Base-by-base conservation (phyloP, 257 asterid genomes). In the Marsdenia floribunda region DNA sequence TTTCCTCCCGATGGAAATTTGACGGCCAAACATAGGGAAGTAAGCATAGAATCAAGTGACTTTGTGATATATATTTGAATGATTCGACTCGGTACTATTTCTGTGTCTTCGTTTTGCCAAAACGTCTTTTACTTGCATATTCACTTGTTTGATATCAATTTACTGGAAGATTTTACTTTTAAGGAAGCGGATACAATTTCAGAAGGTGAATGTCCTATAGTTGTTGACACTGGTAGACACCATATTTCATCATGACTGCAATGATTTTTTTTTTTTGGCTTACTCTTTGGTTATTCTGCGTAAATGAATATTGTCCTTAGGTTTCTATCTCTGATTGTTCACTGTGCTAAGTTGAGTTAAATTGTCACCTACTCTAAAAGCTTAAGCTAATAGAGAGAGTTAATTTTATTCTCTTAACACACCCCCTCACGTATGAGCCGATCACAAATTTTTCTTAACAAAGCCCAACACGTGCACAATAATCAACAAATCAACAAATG, bases 21-120 rank as follows among this genome's bases (percentile, higher is more conserved):
- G 54, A 82, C 53, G 77, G 85, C 81, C 54, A 81, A 79, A 69
- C 86, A 81, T 70, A 71, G 86, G 75, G 82, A 86, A 72, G 90
- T 83, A 81, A 75, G 85, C 60, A n/a, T 9, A 4, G 12, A 46
- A 22, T 35, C 47, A 42, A 42, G 35, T 6, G 4, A 63, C 26
- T 37, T 49, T 2, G 22, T 24, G 42, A 6, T 15, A 22, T 3
- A 6, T 15, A 22, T 3, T 53, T 54, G 33, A 54, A 53, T 35
- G 0, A 21, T 50, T 10, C 21, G 24, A 6, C 24, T 18, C 22
- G 9, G n/a, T 5, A 52, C 24, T 53, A 53, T 21, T 53, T 10
- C 11, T 70, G 4, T 16, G 4, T 16, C 18, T 29, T 16, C 22
- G 7, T 54, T 54, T 26, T 14, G 29, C 14, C 3, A 50, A 66